phyloP scores from a whole-genome alignment of 2,329 filamentous ascomycete species.

The Xylariaceae sp. region DNA sequence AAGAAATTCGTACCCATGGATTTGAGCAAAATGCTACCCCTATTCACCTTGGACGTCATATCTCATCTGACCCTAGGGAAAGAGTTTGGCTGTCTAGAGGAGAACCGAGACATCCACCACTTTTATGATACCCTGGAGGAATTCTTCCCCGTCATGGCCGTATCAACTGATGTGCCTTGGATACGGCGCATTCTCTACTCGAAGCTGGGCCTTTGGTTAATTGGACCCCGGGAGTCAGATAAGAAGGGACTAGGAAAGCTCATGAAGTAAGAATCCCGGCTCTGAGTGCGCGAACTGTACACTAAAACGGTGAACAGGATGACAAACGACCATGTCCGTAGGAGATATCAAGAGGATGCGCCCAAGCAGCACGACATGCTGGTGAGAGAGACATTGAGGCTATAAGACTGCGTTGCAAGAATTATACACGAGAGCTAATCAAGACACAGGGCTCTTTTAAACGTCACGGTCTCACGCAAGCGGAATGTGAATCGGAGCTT shows the following conservation, averaged over 20 bases:
- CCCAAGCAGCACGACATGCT: conserved; percentile 16
- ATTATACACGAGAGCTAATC: not conserved
- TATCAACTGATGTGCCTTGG: conserved; percentile 20
- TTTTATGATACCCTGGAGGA: conserved; percentile 15
- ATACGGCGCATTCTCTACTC: conserved; percentile 20
- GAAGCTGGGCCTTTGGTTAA: conserved; percentile 10
- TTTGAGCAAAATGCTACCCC: conserved; percentile 14
- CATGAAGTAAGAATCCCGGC: conserved; percentile 16
- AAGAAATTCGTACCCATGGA: conserved; percentile 14
- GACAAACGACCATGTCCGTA: conserved; percentile 7
- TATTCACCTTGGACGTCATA: conserved; percentile 26
- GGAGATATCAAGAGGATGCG: conserved; percentile 4
- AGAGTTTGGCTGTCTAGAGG: conserved; percentile 24
- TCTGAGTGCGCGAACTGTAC: not conserved
- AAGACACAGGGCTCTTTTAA: conserved; percentile 30
- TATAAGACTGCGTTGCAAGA: not conserved
- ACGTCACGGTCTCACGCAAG: conserved; percentile 29
- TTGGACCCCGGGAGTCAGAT: conserved; percentile 22
- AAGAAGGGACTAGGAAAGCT: conserved; percentile 16
- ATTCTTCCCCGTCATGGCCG: conserved; percentile 5
- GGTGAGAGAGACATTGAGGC: conserved; percentile 10
- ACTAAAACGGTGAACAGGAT: conserved; percentile 4
- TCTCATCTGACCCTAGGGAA: conserved; percentile 22
- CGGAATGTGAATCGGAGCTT: conserved; percentile 30
- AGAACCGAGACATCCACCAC: conserved; percentile 18